Percentiles rank a stretch among this genome's conserved stretches.
Evolutionary conservation across 2,329 filamentous ascomycete species (phyloP).

Genomic region (Colletotrichum australisinense): DNA sequence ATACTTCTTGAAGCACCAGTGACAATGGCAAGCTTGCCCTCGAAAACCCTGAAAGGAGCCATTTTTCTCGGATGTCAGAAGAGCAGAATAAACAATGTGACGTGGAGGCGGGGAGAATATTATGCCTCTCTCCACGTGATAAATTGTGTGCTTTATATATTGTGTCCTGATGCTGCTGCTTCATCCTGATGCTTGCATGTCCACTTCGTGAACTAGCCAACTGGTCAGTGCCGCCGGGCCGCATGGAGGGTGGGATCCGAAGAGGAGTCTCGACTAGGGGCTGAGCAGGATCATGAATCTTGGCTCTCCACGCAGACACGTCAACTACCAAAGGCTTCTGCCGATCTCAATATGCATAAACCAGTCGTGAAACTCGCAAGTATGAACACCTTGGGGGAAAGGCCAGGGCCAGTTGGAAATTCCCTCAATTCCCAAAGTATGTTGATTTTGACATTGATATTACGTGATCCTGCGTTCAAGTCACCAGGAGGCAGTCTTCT

Average conservation of each 20-base stretch:
- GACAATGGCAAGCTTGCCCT: constrained; percentile 82
- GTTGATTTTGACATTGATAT: background rate
- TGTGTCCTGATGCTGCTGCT: background rate
- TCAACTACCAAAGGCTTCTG: constrained; percentile 9
- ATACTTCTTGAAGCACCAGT: constrained; percentile 84
- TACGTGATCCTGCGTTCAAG: background rate
- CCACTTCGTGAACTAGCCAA: background rate
- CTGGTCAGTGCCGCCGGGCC: constrained; percentile 9
- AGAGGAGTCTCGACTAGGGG: constrained; percentile 1
- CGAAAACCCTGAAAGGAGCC: constrained; percentile 56
- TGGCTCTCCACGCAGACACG: constrained; percentile 23
- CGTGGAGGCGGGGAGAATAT: constrained; percentile 9
- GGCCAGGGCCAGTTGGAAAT: background rate
- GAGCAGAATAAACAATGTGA: background rate
- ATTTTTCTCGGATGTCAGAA: constrained; percentile 39
- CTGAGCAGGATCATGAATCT: constrained; percentile 6
- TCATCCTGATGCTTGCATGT: background rate
- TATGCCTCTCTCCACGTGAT: constrained; percentile 20
- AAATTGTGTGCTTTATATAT: constrained; percentile 26
- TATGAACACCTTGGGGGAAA: background rate
- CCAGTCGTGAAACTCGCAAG: constrained; percentile 1
- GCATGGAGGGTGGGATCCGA: constrained; percentile 6
- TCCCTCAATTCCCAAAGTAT: background rate
- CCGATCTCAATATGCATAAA: constrained; percentile 26
- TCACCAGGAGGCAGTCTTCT: background rate